Percentiles rank a stretch among this genome's conserved stretches.
These are phyloP conservation scores for Bolboschoenus planiculmis DNA, from an alignment of 176 grass and related monocot genomes.

Conservation along the genomic window DNA sequence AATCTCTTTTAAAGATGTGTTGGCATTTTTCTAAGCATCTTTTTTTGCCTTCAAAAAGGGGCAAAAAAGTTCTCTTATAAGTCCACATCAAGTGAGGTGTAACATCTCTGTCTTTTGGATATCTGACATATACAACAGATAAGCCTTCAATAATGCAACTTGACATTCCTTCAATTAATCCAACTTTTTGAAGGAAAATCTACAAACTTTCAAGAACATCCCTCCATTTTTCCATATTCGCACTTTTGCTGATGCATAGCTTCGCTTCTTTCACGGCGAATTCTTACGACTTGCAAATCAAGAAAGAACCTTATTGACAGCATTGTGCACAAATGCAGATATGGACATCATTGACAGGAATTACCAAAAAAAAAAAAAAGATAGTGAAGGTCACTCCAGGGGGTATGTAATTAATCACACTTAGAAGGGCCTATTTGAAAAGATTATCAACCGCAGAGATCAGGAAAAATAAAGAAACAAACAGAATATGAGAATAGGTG, in stretches of 20 bases:
- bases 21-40: neutral
- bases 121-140: neutral
- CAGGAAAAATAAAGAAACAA: neutral
- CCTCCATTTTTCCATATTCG: neutral
- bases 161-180: neutral
- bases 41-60: constrained; percentile 9
- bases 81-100: constrained; percentile 54
- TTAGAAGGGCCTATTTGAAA: neutral
- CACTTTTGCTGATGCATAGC: neutral
- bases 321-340: no score
- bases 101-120: constrained; percentile 33
- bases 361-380: neutral
- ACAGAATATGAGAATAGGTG: neutral
- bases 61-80: constrained; percentile 38
- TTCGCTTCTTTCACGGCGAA: neutral
- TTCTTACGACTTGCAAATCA: neutral
- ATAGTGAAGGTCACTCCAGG: neutral
- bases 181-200: neutral
- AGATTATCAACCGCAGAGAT: neutral
- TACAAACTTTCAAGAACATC: neutral
- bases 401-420: no score
- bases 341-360: no score
- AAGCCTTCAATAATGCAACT: constrained; percentile 5
- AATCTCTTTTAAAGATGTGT: neutral
- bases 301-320: neutral